Conservation (phyloP, 2,329 filamentous ascomycete genomes). For the Sporothrix luriei region DNA sequence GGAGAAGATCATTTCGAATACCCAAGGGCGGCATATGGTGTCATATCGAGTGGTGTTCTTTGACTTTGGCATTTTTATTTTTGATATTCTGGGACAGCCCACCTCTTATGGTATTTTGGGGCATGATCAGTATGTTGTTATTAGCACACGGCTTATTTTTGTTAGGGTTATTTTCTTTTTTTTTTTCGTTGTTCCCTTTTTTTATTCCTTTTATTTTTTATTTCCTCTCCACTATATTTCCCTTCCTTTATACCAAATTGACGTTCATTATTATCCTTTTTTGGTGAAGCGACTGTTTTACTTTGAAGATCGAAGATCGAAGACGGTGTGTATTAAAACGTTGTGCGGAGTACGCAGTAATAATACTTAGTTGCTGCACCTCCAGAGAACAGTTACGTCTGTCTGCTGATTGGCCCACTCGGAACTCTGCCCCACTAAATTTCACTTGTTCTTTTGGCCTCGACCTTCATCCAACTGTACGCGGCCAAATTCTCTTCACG, state of each 20-base stretch:
- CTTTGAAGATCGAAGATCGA: no score
- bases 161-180: neutral
- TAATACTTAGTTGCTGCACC: no score
- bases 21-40: neutral
- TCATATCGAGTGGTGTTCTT: neutral
- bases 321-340: no score
- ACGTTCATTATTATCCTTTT: neutral
- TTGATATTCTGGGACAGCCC: neutral
- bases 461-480: no score
- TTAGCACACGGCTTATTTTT: neutral
- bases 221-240: neutral
- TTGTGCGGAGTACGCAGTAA: no score
- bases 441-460: neutral
- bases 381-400: neutral
- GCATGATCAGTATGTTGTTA: neutral
- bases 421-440: neutral
- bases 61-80: neutral
- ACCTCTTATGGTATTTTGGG: neutral
- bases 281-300: no score
- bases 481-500: no score
- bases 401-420: neutral
- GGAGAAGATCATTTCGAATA: neutral
- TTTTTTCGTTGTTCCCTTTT: neutral
- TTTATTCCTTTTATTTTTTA: no score
- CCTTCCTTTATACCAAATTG: neutral